These are phyloP conservation scores for Zalaria sp. DNA, from an alignment of 2,329 filamentous ascomycete genomes.

Conservation along the genomic window DNA sequence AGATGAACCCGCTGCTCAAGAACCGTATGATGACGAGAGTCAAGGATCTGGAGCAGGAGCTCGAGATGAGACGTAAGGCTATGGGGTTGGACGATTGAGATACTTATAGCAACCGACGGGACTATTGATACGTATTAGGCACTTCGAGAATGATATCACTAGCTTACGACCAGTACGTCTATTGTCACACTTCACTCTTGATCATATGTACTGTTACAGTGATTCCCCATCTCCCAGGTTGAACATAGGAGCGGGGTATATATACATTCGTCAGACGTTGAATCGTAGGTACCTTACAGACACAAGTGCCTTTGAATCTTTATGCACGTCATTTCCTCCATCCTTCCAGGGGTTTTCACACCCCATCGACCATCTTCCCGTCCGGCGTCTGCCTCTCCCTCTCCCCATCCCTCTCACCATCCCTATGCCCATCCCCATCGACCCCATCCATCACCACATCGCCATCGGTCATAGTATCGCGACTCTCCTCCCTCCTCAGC, in stretches of 20 bases:
- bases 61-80: constrained; percentile 37
- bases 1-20: constrained; percentile 35
- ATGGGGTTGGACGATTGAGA: constrained; percentile 18
- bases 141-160: too few species aligned
- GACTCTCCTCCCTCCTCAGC: not conserved
- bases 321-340: not conserved
- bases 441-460: not conserved
- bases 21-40: constrained; percentile 35
- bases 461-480: not conserved
- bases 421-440: not conserved
- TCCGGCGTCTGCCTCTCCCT: not conserved
- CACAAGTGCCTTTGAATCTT: too few species aligned
- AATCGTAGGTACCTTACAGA: too few species aligned
- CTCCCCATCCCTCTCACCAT: not conserved
- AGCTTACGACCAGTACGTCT: too few species aligned
- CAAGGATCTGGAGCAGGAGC: constrained; percentile 35
- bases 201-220: too few species aligned
- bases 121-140: too few species aligned
- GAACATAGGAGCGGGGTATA: too few species aligned
- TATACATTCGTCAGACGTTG: too few species aligned
- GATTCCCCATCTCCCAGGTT: too few species aligned
- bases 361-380: too few species aligned
- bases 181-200: too few species aligned
- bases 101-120: too few species aligned
- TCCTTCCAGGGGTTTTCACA: not conserved